These are phyloP conservation scores for Geum urbanum DNA, from an alignment of 306 rosid species.

Conservation along the genomic window DNA sequence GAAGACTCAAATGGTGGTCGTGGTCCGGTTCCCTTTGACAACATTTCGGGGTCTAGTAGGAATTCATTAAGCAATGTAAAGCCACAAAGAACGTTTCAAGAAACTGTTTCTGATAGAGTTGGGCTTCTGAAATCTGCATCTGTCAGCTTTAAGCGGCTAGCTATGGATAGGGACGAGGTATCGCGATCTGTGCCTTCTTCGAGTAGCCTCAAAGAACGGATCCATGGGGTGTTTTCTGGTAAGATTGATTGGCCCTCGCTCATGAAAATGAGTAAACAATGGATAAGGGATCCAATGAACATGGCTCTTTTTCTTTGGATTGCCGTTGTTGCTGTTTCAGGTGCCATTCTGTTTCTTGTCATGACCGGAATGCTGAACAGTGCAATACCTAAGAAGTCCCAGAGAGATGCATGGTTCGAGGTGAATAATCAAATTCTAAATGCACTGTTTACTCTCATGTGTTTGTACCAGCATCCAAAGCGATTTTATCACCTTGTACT, in stretches of 20 bases:
- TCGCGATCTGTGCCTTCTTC: constrained; percentile 61
- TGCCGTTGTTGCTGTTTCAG: constrained; percentile 69
- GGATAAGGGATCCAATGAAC: constrained; percentile 79
- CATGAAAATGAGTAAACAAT: constrained; percentile 47
- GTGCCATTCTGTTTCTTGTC: constrained; percentile 82
- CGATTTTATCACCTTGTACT: constrained; percentile 75
- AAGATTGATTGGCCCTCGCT: constrained; percentile 69
- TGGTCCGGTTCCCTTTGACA: constrained; percentile 35
- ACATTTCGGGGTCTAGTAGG: constrained; percentile 36
- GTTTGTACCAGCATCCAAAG: constrained; percentile 86
- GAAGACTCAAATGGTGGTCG: constrained; percentile 36
- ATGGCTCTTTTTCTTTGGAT: constrained; percentile 85
- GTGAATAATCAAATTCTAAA: constrained; percentile 89
- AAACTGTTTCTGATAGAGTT: constrained; percentile 37
- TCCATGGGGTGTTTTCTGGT: constrained; percentile 41
- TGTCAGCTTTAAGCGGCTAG: constrained; percentile 52
- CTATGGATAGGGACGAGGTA: constrained; percentile 52
- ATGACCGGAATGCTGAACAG: constrained; percentile 88
- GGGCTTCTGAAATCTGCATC: constrained; percentile 59
- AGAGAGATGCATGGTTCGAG: constrained; percentile 80
- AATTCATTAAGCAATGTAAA: constrained; percentile 38
- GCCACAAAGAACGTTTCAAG: constrained; percentile 35
- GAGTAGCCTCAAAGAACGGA: constrained; percentile 43
- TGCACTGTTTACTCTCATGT: constrained; percentile 88
- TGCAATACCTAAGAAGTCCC: constrained; percentile 57